Evolutionary conservation across 2,329 filamentous ascomycete species (phyloP).

Genomic region (Ophiostoma perfectum): DNA sequence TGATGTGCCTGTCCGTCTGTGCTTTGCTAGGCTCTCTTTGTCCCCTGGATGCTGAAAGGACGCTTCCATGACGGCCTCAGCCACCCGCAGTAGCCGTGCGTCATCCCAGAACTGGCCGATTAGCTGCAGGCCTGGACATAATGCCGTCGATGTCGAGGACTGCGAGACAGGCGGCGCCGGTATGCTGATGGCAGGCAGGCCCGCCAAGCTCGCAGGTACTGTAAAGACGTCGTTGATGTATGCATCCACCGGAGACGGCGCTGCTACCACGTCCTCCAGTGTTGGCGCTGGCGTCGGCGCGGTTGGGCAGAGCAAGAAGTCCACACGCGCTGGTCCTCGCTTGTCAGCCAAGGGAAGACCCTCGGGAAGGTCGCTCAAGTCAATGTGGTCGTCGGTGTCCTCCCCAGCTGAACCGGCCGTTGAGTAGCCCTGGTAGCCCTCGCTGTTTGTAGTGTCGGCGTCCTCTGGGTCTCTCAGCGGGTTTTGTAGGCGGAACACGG

Average conservation of each 20-base stretch:
- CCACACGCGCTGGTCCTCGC: slow-evolving; percentile 60
- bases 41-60: slow-evolving; percentile 20
- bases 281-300: slow-evolving; percentile 56
- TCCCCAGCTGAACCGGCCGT: background rate
- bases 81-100: slow-evolving; percentile 54
- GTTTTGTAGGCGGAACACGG: slow-evolving; percentile 65
- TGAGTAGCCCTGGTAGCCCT: slow-evolving; percentile 7
- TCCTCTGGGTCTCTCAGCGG: slow-evolving; percentile 62
- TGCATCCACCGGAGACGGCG: slow-evolving; percentile 58
- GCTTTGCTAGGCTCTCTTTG: slow-evolving; percentile 17
- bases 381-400: slow-evolving; percentile 36
- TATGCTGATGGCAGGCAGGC: slow-evolving; percentile 80
- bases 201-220: slow-evolving; percentile 87
- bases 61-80: slow-evolving; percentile 40
- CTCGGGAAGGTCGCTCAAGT: slow-evolving; percentile 57
- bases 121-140: slow-evolving; percentile 60
- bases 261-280: slow-evolving; percentile 28
- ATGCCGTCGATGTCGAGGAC: slow-evolving; percentile 12
- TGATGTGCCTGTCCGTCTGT: slow-evolving; percentile 19
- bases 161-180: slow-evolving; percentile 48
- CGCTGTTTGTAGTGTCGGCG: slow-evolving; percentile 58
- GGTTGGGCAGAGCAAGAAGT: slow-evolving; percentile 83
- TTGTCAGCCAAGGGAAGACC: slow-evolving; percentile 49
- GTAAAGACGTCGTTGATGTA: slow-evolving; percentile 97
- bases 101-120: slow-evolving; percentile 82